A percentile compares a stretch with the other conserved stretches of the same genome.
phyloP scores from a whole-genome alignment of 176 grass and related monocot genomes.

The Canna indica region DNA sequence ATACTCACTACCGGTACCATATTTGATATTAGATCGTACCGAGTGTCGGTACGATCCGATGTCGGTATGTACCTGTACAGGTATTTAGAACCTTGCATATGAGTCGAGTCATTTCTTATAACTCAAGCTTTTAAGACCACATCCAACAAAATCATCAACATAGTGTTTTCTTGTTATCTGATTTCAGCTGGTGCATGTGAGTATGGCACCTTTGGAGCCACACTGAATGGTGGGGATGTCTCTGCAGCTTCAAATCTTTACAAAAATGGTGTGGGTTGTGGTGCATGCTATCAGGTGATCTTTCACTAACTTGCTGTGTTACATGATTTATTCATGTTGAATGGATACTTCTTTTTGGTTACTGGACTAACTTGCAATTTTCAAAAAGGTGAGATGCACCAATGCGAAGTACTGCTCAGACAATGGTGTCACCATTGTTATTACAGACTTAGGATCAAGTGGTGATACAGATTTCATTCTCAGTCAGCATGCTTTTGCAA shows the following conservation, averaged over 20 bases:
- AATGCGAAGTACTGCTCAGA: constrained; percentile 29
- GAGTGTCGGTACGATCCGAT: too few relatives aligned
- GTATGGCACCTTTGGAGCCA: constrained; percentile 38
- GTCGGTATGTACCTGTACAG: too few relatives aligned
- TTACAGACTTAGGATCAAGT: constrained; percentile 28
- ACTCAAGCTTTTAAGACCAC: too few relatives aligned
- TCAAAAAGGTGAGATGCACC: not conserved
- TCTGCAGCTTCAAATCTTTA: constrained; percentile 49
- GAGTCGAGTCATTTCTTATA: too few relatives aligned
- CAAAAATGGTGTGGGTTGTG: constrained; percentile 56
- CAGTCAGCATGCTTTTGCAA: constrained; percentile 39
- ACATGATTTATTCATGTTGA: not conserved
- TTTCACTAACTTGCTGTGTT: too few relatives aligned
- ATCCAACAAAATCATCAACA: not conserved
- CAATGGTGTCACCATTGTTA: constrained; percentile 34
- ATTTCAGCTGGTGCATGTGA: constrained; percentile 44
- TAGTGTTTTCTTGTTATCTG: not conserved
- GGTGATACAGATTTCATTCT: constrained; percentile 44
- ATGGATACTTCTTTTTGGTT: not conserved
- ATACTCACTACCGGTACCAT: too few relatives aligned
- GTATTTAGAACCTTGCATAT: too few relatives aligned
- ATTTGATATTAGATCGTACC: too few relatives aligned
- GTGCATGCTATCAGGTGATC: constrained; percentile 58
- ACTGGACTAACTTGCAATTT: not conserved
- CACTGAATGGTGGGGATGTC: constrained; percentile 41